Evolutionary conservation across 495 filamentous ascomycete genomes (phyloP), one percentile per base, ranked within the genome.

Genomic region (Neurospora sp.): DNA sequence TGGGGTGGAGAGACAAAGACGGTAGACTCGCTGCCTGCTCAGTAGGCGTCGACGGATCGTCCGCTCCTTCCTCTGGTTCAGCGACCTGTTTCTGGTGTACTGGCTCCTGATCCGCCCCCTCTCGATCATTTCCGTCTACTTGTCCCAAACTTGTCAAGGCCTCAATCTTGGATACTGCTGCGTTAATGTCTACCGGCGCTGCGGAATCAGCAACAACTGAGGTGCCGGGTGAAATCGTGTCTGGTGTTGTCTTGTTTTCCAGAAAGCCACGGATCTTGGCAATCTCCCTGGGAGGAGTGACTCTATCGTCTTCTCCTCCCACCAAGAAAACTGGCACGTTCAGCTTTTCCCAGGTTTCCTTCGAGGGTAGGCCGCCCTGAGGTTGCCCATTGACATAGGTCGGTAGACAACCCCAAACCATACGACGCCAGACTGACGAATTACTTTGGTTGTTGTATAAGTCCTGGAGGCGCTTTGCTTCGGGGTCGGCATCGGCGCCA

Each of bases 391-490:
- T 77, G 12, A 83, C 72, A 73, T 89, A 89, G 16, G 80, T 83
- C 16, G 91, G 89, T 22, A 93, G 79, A 61, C 84, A 81, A 3
- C 93, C 94, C 82, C 86, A 91, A 4, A 89, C 91, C 91, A 97
- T 95, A 44, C 94, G 87, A 73, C 91, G 88, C 88, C 92, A 97
- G 0, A 96, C 93, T 0, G 91, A 85, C 0, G 93, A 93, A 74
- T 84, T 86, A 74, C 91, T 95, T 78, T 97, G 93, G 70, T 86
- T 85, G 80, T 98, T 98, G 84, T 91, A 98, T 31, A 89, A 88
- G 37, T 91, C 79, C 80, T 98, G 95, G 42, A 97, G 84, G 72
- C 87, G 88, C 78, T 91, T 92, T 2, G 91, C 88, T 77, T 94
- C 92, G 3, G 83, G 77, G 48, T 95, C 92, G 12, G 93, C 93